A percentile compares a stretch with the other conserved stretches of the same genome.
These are phyloP conservation scores for Hypomontagnella monticulosa DNA, from an alignment of 495 filamentous ascomycete genomes.

Conservation along the genomic window DNA sequence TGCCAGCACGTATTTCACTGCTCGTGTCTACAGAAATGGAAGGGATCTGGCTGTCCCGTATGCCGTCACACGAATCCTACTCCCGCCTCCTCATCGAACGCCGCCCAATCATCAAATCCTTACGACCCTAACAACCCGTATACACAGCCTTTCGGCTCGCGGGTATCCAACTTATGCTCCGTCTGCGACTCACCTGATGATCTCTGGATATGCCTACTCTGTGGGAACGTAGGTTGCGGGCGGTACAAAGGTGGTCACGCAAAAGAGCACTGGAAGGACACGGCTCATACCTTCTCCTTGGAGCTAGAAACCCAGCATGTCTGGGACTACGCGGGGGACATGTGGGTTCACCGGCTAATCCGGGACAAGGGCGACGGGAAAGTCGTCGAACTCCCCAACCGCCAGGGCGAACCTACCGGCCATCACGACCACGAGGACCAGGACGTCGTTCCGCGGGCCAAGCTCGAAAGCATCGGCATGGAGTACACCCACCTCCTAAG, in stretches of 20 bases:
- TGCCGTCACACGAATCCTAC: slow-evolving; percentile 80
- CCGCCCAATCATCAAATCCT: slow-evolving; percentile 33
- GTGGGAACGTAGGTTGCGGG: slow-evolving; percentile 91
- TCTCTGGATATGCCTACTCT: slow-evolving; percentile 95
- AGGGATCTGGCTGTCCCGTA: slow-evolving; percentile 90
- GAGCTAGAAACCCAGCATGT: slow-evolving; percentile 93
- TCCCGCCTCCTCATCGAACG: slow-evolving; percentile 31
- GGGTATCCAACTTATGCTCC: slow-evolving; percentile 66
- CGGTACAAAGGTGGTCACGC: slow-evolving; percentile 94
- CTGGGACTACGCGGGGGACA: slow-evolving; percentile 96
- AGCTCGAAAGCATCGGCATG: slow-evolving; percentile 88
- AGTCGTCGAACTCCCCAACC: slow-evolving; percentile 79
- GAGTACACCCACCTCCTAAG: slow-evolving; percentile 96
- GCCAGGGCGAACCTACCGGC: slow-evolving; percentile 37
- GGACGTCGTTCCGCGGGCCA: slow-evolving; percentile 87
- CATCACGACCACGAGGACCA: slow-evolving; percentile 50
- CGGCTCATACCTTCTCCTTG: slow-evolving; percentile 88
- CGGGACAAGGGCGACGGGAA: slow-evolving; percentile 92
- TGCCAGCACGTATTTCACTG: slow-evolving; percentile 99
- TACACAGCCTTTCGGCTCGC: slow-evolving; percentile 60
- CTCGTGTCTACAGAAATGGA: slow-evolving; percentile 95
- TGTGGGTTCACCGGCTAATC: slow-evolving; percentile 94
- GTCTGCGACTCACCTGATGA: slow-evolving; percentile 81
- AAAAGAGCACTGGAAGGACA: slow-evolving; percentile 91
- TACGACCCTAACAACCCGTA: slow-evolving; percentile 54